Evolutionary conservation across 163 green algal species (phyloP), one percentile per base, ranked within the genome.

Genomic region (Coccomyxa subellipsoidea): DNA sequence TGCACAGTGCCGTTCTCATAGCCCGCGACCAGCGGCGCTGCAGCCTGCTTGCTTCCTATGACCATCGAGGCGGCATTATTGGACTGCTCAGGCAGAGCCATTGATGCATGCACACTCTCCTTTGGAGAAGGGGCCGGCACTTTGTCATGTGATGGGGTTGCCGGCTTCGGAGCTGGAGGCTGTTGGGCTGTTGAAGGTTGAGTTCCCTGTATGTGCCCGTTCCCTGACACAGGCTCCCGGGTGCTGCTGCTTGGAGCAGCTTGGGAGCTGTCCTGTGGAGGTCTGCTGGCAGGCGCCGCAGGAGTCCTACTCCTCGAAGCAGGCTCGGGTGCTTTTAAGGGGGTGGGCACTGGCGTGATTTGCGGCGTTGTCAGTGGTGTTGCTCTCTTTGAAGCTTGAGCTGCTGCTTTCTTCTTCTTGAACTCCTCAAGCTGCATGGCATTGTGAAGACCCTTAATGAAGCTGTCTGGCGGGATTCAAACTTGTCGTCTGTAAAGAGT

Each of bases 401-500:
- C 78, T 36, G 79, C 79, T 0, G 69, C 69, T 32, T 83, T 83
- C 69, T 53, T 83, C 38, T 32, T 39, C 31, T 77, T 59, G 36
- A 83, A 83, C 69, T 83, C 79, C 39, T 83, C 79, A 15, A 83
- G 79, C 79, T 83, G 79, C 66, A 83, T 4, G 34, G 9, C n/a
- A 54, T 36, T 7, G 7, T 35, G 21, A 59, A 27, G 8, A 8
- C 47, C 15, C 15, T 59, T 23, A 59, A 18, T 59, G 47, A 59
- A 27, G 47, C 47, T 59, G 47, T 59, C 21, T 59, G n/a, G n/a
- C n/a, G n/a, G n/a, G n/a, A n/a, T n/a, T n/a, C n/a, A n/a, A n/a
- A n/a, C n/a, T n/a, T n/a, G n/a, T n/a, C n/a, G n/a, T n/a, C n/a
- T n/a, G n/a, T n/a, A n/a, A n/a, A n/a, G n/a, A n/a, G n/a, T n/a